Evolutionary conservation across 2,329 filamentous ascomycete genomes (phyloP), one percentile per base, ranked within the genome.

Genomic region (Kalmusia sp.): DNA sequence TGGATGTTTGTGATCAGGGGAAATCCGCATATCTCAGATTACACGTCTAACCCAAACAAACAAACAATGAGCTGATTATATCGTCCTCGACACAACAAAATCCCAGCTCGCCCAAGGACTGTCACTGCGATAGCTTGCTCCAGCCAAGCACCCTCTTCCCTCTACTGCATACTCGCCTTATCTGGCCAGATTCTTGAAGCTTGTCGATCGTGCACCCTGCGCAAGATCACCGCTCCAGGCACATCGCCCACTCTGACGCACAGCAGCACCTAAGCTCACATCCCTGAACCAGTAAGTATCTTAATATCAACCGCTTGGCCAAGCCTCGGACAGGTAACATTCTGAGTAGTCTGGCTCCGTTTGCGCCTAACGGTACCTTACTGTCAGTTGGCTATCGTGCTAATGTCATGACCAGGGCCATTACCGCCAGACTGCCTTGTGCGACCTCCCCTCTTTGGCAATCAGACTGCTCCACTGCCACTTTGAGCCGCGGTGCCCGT

Each of bases 231-330:
- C 49, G 48, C 37, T 35, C 46, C 49, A 43, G 33, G 44, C 37
- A 61, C 41, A 43, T 55, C 58, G 51, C 62, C 45, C 48, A n/a
- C n/a, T n/a, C n/a, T n/a, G n/a, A n/a, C n/a, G n/a, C 43, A 54
- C 51, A 51, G 50, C 49, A 43, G 52, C 47, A 54, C 43, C 33
- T 57, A 63, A 56, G 57, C 48, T 47, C 59, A 67, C 59, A 69
- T 67, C 63, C 67, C 65, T 68, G 69, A 64, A 60, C 49, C 49
- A 66, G 68, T 69, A 71, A 71, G 67, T 56, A 57, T 27, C 46
- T 59, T 62, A 69, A 69, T 69, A 59, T 70, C 49, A 54, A 52
- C 39, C 60, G 64, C 69, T 52, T 55, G 61, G 67, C 68, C 67
- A 71, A 71, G 67, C 51, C 19, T 15, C 43, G 39, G 45, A 46